A percentile compares a stretch with the other conserved stretches of the same genome.
Evolutionary conservation across 768 basidiomycete genomes (phyloP).

Genomic region (Kondoa malvinella): DNA sequence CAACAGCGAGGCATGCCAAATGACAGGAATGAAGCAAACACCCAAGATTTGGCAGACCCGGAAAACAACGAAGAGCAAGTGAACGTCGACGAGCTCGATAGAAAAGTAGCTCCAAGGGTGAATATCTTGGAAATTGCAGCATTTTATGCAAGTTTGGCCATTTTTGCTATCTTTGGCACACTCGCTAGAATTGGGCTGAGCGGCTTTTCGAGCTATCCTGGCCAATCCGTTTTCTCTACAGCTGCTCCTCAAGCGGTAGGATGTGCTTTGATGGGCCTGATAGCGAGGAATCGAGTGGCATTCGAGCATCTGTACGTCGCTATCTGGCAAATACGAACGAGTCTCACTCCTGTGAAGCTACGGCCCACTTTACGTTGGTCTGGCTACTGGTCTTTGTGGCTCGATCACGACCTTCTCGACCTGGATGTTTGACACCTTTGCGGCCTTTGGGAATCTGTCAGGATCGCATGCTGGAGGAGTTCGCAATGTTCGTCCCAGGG

Average conservation of each 20-base stretch:
- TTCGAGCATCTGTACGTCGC: conserved; percentile 54
- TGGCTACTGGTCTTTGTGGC: conserved; percentile 92
- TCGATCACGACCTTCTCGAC: conserved; percentile 90
- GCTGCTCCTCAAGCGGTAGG: conserved; percentile 74
- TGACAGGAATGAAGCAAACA: too few relatives aligned
- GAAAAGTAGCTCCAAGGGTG: too few relatives aligned
- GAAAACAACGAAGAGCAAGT: too few relatives aligned
- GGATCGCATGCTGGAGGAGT: conserved; percentile 47
- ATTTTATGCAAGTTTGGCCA: conserved; percentile 2
- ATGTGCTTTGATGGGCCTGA: conserved; percentile 79
- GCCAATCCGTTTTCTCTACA: conserved; percentile 54
- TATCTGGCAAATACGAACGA: conserved; percentile 12
- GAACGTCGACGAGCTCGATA: too few relatives aligned
- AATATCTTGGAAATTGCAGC: neutral
- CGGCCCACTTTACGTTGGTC: conserved; percentile 59
- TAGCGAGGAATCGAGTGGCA: conserved; percentile 50
- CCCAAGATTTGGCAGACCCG: too few relatives aligned
- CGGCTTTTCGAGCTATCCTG: conserved; percentile 8
- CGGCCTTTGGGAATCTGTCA: conserved; percentile 59
- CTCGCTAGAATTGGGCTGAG: conserved; percentile 2
- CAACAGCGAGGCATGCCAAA: too few relatives aligned
- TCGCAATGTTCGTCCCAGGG: conserved; percentile 43
- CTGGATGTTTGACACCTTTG: conserved; percentile 80
- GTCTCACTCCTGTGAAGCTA: neutral
- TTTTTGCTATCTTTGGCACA: conserved; percentile 19